These are phyloP conservation scores for Scenedesmus sp. DNA, from an alignment of 163 green algal species.

Conservation along the genomic window DNA sequence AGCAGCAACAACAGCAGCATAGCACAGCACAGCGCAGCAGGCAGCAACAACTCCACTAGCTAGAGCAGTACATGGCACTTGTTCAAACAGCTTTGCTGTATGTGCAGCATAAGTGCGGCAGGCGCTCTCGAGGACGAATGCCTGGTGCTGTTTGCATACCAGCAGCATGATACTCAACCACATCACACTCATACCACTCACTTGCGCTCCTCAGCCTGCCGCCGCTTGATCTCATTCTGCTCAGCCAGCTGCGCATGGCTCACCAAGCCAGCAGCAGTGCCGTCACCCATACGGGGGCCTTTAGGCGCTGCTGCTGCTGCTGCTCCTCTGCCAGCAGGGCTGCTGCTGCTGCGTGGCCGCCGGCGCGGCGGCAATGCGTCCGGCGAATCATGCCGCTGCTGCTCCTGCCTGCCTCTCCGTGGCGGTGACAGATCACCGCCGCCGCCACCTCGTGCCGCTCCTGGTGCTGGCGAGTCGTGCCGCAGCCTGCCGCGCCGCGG, in stretches of 20 bases:
- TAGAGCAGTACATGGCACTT: background rate
- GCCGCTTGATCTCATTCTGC: constrained; percentile 68
- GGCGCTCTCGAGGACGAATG: too few relatives aligned
- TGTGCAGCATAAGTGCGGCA: background rate
- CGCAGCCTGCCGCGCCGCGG: background rate
- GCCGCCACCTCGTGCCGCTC: constrained; percentile 6
- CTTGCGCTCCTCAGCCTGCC: constrained; percentile 64
- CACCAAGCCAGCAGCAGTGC: constrained; percentile 80
- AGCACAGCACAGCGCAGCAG: background rate
- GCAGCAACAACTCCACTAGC: background rate
- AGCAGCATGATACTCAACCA: background rate
- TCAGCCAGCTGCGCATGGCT: constrained; percentile 65
- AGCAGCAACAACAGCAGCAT: background rate
- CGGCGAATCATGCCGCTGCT: constrained; percentile 26
- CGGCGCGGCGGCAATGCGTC: background rate
- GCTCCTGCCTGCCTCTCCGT: background rate
- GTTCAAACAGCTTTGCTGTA: background rate
- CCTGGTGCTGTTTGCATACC: background rate
- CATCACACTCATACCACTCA: constrained; percentile 19
- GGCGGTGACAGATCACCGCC: constrained; percentile 52
- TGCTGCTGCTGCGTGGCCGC: constrained; percentile 14
- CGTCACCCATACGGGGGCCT: constrained; percentile 74
- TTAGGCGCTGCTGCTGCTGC: background rate
- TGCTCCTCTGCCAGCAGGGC: background rate
- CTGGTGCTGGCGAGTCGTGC: constrained; percentile 10